phyloP scores from a whole-genome alignment of 495 filamentous ascomycete genomes.

The Trichoderma virens region DNA sequence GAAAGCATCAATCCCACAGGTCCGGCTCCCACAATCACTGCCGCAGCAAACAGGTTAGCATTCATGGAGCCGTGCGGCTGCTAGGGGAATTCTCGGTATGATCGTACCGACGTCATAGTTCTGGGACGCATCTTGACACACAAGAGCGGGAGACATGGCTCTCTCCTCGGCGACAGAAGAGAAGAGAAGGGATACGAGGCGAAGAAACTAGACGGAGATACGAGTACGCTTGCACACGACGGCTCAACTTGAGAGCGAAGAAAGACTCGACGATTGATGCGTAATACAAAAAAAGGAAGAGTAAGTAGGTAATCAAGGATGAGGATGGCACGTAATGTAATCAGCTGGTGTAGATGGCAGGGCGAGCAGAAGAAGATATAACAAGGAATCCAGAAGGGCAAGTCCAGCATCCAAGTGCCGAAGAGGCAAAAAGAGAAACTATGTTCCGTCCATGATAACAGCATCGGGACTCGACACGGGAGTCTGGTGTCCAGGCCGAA shows the following conservation, averaged over 20 bases:
- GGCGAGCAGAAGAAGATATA: not conserved
- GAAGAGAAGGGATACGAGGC: not conserved
- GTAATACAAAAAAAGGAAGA: too few relatives aligned
- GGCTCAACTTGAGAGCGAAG: too few relatives aligned
- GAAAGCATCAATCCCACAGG: slow-evolving; percentile 82
- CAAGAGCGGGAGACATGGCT: not conserved
- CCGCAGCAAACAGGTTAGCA: not conserved
- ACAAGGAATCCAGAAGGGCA: not conserved
- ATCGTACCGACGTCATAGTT: slow-evolving; percentile 2
- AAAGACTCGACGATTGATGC: too few relatives aligned
- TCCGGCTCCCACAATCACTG: slow-evolving; percentile 80
- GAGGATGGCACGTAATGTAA: not conserved
- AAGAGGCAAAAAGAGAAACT: not conserved
- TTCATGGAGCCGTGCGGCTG: not conserved
- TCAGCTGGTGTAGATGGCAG: not conserved
- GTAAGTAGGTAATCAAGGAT: too few relatives aligned
- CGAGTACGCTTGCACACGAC: too few relatives aligned
- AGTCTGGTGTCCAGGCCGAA: not conserved
- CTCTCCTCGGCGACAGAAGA: not conserved
- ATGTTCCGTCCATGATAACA: not conserved
- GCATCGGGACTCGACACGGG: not conserved
- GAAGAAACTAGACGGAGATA: not conserved
- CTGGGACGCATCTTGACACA: not conserved
- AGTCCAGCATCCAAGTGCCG: not conserved
- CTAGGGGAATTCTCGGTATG: not conserved